These are phyloP conservation scores for Phytophthora sp. DNA, from an alignment of 352 stramenopile species.

Conservation along the genomic window DNA sequence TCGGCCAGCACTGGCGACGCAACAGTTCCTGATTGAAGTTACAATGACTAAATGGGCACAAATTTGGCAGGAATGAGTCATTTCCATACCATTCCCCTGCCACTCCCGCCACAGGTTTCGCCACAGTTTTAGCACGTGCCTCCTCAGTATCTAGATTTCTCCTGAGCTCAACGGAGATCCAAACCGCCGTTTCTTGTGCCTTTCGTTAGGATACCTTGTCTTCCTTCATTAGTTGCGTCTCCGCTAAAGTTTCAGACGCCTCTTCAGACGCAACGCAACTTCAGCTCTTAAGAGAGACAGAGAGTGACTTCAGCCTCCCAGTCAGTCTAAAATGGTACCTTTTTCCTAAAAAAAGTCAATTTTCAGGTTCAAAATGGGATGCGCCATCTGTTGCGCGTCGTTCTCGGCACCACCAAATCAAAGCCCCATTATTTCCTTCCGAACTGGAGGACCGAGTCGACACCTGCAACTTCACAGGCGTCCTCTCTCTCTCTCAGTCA, in stretches of 20 bases:
- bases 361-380: not conserved
- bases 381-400: conserved; percentile 9
- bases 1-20: conserved; percentile 5
- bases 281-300: no score
- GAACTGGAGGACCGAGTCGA: conserved; percentile 20
- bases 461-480: conserved; percentile 5
- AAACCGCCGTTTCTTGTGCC: no score
- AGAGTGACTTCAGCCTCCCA: no score
- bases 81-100: no score
- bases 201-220: no score
- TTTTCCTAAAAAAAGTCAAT: conserved; percentile 8
- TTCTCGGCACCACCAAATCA: conserved; percentile 25
- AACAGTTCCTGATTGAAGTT: conserved; percentile 18
- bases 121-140: no score
- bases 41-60: not conserved
- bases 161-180: no score
- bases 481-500: conserved; percentile 8
- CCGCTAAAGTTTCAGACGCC: no score
- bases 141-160: no score
- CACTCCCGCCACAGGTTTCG: no score
- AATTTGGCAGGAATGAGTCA: not conserved
- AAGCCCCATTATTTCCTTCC: conserved; percentile 10
- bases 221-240: no score
- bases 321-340: not conserved
- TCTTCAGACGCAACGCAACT: no score